Percentiles rank a stretch among this genome's conserved stretches.
Conservation (phyloP, 2,329 filamentous ascomycete genomes). For the Aspergillus neotritici region DNA sequence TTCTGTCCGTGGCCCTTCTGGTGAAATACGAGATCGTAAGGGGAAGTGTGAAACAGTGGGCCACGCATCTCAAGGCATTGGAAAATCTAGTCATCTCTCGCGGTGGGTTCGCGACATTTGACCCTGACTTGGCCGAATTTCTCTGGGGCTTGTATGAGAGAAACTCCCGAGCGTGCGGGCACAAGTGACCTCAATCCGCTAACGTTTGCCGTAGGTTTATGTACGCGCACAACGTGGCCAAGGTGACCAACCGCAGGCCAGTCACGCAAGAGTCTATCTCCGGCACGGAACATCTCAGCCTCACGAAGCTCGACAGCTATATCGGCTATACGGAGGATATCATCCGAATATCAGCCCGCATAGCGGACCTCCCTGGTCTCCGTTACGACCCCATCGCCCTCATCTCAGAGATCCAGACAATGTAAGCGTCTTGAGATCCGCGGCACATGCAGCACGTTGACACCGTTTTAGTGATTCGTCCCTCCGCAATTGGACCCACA, state of each 20-base stretch:
- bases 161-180: not conserved
- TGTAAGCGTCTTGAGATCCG: constrained; percentile 17
- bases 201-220: constrained; percentile 20
- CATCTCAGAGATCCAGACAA: constrained; percentile 21
- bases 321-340: constrained; percentile 35
- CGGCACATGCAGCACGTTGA: not conserved
- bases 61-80: constrained; percentile 32
- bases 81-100: constrained; percentile 29
- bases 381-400: constrained; percentile 19
- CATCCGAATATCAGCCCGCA: constrained; percentile 29
- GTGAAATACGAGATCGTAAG: constrained; percentile 37
- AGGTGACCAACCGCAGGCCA: constrained; percentile 27
- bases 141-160: constrained; percentile 29
- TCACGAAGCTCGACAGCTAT: constrained; percentile 33
- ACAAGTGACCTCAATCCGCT: not conserved
- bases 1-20: constrained; percentile 33
- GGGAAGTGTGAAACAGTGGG: constrained; percentile 36
- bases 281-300: constrained; percentile 18
- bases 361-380: constrained; percentile 26
- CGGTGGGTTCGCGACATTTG: constrained; percentile 27
- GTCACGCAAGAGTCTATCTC: constrained; percentile 12
- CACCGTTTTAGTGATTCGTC: constrained; percentile 24
- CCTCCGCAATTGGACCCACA: constrained; percentile 29
- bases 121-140: constrained; percentile 28
- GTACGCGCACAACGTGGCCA: constrained; percentile 32